phyloP scores from a whole-genome alignment of 2,329 filamentous ascomycete species.

The Aspergillus proliferans region DNA sequence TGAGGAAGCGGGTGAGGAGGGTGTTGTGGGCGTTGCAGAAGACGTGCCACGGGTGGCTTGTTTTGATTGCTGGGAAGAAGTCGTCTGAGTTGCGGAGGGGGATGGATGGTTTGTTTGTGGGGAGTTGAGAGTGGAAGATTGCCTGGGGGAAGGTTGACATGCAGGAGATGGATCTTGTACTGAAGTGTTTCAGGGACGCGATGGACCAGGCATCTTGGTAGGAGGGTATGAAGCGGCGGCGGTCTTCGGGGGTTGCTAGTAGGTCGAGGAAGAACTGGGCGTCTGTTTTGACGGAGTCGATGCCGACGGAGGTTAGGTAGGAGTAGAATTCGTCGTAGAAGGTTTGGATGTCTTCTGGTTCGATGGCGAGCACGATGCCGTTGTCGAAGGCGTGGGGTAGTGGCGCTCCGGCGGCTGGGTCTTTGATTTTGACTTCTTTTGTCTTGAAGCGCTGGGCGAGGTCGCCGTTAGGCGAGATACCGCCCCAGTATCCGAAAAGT shows the following conservation, averaged over 20 bases:
- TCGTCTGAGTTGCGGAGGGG: slow-evolving; percentile 79
- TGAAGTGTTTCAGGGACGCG: slow-evolving; percentile 70
- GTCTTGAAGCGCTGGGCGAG: slow-evolving; percentile 77
- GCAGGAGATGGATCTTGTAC: slow-evolving; percentile 75
- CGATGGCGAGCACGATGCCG: slow-evolving; percentile 64
- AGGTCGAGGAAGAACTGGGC: slow-evolving; percentile 85
- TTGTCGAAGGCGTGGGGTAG: slow-evolving; percentile 18
- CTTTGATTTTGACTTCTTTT: slow-evolving; percentile 49
- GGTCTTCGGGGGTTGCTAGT: slow-evolving; percentile 59
- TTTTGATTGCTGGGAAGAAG: slow-evolving; percentile 77
- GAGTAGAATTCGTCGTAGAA: slow-evolving; percentile 90
- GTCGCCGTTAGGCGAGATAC: slow-evolving; percentile 66
- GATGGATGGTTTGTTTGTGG: slow-evolving; percentile 65
- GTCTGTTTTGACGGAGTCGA: slow-evolving; percentile 90
- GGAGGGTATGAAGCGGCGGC: slow-evolving; percentile 63
- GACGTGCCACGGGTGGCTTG: slow-evolving; percentile 88
- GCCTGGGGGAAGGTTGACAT: slow-evolving; percentile 89
- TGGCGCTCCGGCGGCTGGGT: slow-evolving; percentile 47
- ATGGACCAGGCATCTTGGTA: slow-evolving; percentile 87
- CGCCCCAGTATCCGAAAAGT: slow-evolving; percentile 82
- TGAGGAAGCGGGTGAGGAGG: slow-evolving; percentile 75
- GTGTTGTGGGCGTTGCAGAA: slow-evolving; percentile 90
- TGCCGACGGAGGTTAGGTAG: slow-evolving; percentile 66
- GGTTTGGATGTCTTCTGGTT: slow-evolving; percentile 63
- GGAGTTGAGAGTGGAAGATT: slow-evolving; percentile 77